Evolutionary conservation across 169 alveolate genomes (phyloP), one percentile per base, ranked within the genome.

Genomic region (Babesia divergens): DNA sequence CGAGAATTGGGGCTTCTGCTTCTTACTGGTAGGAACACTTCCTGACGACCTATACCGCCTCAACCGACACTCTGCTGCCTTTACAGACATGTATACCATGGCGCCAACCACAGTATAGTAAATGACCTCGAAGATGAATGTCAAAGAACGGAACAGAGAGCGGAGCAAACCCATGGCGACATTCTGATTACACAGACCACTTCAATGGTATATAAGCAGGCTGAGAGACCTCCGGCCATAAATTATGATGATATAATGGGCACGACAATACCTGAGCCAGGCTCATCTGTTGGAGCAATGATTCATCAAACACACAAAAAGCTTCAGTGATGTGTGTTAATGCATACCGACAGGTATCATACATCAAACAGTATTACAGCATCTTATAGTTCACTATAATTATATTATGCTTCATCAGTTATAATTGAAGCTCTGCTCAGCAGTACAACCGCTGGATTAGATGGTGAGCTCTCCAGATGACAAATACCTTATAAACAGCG

Each of bases 391-490:
- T n/a, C 16, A 16, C 49, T 40, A 40, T 13, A 40, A 40, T 40
- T 40, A 40, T 40, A 59, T 31, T 59, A 11, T 59, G 29, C 53
- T 22, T 24, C 28, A 9, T n/a, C 18, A 49, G 28, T 49, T 49
- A 49, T 55, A 16, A 40, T 13, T 9, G 20, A 59, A 14, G 74
- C 50, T 40, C 32, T 42, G 52, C 20, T 16, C 29, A 20, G 65
- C 22, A 32, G 18, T 18, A 18, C 44, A 13, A 40, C 35, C 14
- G 24, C n/a, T n/a, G n/a, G n/a, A n/a, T 74, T 50, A 75, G 38
- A 37, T 42, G 38, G 70, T 82, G 20, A 77, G 70, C 47, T 77
- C 86, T 18, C 86, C 86, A 4, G 74, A 37, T 6, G 71, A 65
- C 51, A 34, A 56, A 62, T 37, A 77, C 31, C 86, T 42, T n/a